These are phyloP conservation scores for Fermentozyma sake DNA, from an alignment of 1,139 yeast species.

Conservation along the genomic window DNA sequence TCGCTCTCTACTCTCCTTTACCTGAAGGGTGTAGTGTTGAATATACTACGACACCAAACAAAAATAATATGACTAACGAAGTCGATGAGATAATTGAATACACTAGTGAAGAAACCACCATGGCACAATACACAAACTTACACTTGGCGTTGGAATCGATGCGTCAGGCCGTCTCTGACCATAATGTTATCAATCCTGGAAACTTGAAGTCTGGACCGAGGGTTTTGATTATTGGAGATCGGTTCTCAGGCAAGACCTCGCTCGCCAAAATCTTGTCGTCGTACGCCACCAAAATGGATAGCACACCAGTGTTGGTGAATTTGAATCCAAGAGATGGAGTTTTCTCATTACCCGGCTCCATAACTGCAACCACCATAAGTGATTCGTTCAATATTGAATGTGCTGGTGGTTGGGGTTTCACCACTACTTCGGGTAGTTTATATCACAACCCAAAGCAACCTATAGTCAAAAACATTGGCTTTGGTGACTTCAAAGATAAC, in stretches of 20 bases:
- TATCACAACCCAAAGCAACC: conserved; percentile 85
- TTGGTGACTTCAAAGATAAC: conserved; percentile 57
- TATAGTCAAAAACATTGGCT: conserved; percentile 74
- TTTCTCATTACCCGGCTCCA: conserved; percentile 77
- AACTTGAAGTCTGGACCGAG: conserved; percentile 47
- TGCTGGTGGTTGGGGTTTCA: conserved; percentile 71
- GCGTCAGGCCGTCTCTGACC: conserved; percentile 38
- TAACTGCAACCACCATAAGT: conserved; percentile 80
- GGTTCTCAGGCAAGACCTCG: conserved; percentile 74
- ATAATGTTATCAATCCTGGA: conserved; percentile 15
- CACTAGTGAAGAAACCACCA: conserved; percentile 64
- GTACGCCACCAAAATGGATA: conserved; percentile 71
- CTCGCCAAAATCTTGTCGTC: conserved; percentile 64
- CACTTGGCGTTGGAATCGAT: conserved; percentile 72
- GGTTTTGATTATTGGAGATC: conserved; percentile 70
- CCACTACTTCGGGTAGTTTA: conserved; percentile 85
- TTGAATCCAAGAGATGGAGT: conserved; percentile 78
- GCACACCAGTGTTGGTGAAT: conserved; percentile 68
- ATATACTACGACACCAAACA: conserved; percentile 45
- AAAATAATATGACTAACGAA: conserved; percentile 40
- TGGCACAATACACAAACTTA: conserved; percentile 60
- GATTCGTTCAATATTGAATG: conserved; percentile 78
- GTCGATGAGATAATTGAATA: conserved; percentile 49
- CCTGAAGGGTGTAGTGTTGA: conserved; percentile 47
- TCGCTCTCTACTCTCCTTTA: conserved; percentile 56